These are phyloP conservation scores for Fusarium burgessii DNA, from an alignment of 2,329 filamentous ascomycete species.

Conservation along the genomic window DNA sequence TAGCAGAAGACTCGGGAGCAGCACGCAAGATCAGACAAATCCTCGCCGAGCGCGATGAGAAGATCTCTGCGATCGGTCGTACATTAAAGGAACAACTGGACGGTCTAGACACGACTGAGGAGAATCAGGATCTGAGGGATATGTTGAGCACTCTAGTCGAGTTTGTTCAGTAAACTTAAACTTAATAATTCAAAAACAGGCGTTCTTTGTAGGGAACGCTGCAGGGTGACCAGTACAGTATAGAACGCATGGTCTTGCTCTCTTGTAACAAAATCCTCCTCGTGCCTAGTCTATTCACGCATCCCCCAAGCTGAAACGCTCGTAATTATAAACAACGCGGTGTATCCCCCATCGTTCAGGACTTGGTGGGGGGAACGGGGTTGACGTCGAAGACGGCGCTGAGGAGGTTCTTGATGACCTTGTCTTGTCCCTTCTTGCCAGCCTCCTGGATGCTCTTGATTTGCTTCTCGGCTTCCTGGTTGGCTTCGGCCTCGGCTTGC, in stretches of 20 bases:
- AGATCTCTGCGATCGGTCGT: conserved; percentile 69
- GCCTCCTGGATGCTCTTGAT: conserved; percentile 85
- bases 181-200: conserved; percentile 41
- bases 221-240: conserved; percentile 18
- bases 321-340: conserved; percentile 27
- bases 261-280: conserved; percentile 30
- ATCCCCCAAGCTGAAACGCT: conserved; percentile 24
- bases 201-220: conserved; percentile 22
- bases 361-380: conserved; percentile 66
- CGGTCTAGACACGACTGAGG: conserved; percentile 67
- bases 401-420: conserved; percentile 86
- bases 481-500: conserved; percentile 81
- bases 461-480: conserved; percentile 81
- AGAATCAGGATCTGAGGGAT: conserved; percentile 68
- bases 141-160: conserved; percentile 66
- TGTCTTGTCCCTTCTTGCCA: conserved; percentile 81
- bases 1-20: conserved; percentile 87
- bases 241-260: conserved; percentile 34
- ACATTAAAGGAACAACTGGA: conserved; percentile 74
- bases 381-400: conserved; percentile 87
- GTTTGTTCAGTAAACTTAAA: conserved; percentile 58
- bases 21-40: conserved; percentile 71
- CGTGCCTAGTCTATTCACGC: conserved; percentile 18
- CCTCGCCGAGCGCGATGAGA: conserved; percentile 76
- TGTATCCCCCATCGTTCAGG: conserved; percentile 36